Evolutionary conservation across 176 grass and related monocot genomes (phyloP).

Genomic region (Triticum aestivum): DNA sequence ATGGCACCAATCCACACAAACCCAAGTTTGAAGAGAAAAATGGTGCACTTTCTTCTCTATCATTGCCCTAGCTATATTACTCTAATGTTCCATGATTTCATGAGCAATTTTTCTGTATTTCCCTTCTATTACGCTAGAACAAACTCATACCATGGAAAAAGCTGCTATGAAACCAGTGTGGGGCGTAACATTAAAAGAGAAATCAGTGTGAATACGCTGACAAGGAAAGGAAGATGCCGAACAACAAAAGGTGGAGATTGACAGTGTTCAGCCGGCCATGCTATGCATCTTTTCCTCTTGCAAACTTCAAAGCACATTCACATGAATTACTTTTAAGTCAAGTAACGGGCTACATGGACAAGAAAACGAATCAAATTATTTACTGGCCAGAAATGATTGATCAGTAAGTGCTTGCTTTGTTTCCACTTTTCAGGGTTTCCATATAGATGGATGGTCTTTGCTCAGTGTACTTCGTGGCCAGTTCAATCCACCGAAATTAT

Average conservation of each 20-base stretch:
- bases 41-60: not conserved
- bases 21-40: too few species aligned
- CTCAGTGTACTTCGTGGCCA: conserved; percentile 31
- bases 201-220: not conserved
- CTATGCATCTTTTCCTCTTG: conserved; percentile 26
- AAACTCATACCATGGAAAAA: not conserved
- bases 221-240: conserved; percentile 36
- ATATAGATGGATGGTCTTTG: not conserved
- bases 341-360: not conserved
- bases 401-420: conserved; percentile 12
- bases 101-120: not conserved
- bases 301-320: conserved; percentile 24
- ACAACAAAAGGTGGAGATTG: conserved; percentile 3
- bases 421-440: not conserved
- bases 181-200: not conserved
- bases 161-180: conserved; percentile 2
- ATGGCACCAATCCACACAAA: too few species aligned
- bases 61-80: not conserved
- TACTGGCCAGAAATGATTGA: not conserved
- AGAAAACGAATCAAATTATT: not conserved
- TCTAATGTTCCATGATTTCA: not conserved
- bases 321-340: conserved; percentile 34
- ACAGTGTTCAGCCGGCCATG: conserved; percentile 5
- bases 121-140: not conserved
- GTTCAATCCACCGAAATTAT: conserved; percentile 34